Evolutionary conservation across 805 yeast genomes (phyloP), one percentile per base, ranked within the genome.

Genomic region (Ogataea kodamae): DNA sequence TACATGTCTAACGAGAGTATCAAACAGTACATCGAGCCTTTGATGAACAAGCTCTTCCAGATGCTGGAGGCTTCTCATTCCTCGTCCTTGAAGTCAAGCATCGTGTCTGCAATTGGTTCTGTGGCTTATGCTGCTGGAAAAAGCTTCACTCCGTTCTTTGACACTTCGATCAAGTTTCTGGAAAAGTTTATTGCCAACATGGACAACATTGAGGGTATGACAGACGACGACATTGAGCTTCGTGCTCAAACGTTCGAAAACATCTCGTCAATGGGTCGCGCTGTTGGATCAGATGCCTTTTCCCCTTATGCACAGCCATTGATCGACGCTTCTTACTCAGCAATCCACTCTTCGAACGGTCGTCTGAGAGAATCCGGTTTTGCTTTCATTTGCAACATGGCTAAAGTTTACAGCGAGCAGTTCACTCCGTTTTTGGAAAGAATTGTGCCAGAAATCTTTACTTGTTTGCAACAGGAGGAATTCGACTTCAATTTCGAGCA

Each of bases 61-160:
- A 82, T 92, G 84, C 74, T 90, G 51, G 81, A 77, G 50, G 69
- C 74, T 43, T 85, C 94, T 30, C 72, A 78, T 48, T 72, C 81
- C 22, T 81, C 89, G 14, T 75, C 94, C 10, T 68, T 84, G 55
- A 81, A 78, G 59, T 66, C 84, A 30, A 85, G 86, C 40, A 80
- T 84, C 54, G 96, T 92, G 40, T 84, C 95, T 34, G 96, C 97
- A 23, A 85, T 92, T 58, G 97, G 97, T 36, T 89, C 97, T 23
- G 86, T 96, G 40, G 97, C 98, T 18, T 88, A 81, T 56, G 95
- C 97, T 37, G 78, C 96, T 26, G 96, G 97, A 62, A 79, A 80
- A 50, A 73, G 83, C 23, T 92, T 85, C 64, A 67, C 73, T 40
- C 97, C 97, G 40, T 92, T 74, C 68, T 90, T 90, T 62, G 75